phyloP scores from a whole-genome alignment of 2,329 filamentous ascomycete species.

The Cadophora luteo-olivacea region DNA sequence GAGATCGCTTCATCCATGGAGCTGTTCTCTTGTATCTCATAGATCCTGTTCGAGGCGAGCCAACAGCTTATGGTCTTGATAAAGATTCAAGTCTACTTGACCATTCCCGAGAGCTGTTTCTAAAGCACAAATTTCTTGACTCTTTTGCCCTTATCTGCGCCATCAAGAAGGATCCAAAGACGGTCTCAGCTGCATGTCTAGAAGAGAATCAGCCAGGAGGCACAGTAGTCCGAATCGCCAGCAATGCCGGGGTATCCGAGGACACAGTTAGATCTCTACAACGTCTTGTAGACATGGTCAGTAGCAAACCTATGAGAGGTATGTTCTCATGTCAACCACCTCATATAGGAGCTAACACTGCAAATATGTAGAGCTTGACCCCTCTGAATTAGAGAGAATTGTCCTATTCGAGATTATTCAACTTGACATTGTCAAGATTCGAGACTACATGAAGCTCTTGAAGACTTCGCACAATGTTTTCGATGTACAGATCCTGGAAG shows the following conservation, averaged over 20 bases:
- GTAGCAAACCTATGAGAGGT: neutral
- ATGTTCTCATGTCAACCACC: neutral
- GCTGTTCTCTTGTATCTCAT: slow-evolving; percentile 35
- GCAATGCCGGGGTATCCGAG: neutral
- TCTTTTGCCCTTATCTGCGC: slow-evolving; percentile 46
- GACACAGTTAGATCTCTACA: neutral
- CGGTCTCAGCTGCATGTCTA: slow-evolving; percentile 45
- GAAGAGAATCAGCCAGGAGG: slow-evolving; percentile 38
- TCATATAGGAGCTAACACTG: slow-evolving; percentile 16
- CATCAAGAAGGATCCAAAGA: slow-evolving; percentile 35
- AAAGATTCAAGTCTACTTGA: slow-evolving; percentile 30
- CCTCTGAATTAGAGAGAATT: slow-evolving; percentile 18
- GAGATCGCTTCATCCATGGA: slow-evolving; percentile 30
- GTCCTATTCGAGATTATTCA: slow-evolving; percentile 33
- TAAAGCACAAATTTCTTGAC: slow-evolving; percentile 45
- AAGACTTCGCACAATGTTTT: slow-evolving; percentile 16
- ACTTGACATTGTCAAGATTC: slow-evolving; percentile 35
- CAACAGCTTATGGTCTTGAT: slow-evolving; percentile 38
- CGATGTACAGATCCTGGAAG: slow-evolving; percentile 39
- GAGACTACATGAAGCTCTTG: slow-evolving; percentile 37
- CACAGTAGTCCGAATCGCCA: slow-evolving; percentile 9
- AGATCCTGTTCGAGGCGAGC: slow-evolving; percentile 42
- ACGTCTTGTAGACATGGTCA: neutral
- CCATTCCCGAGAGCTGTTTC: slow-evolving; percentile 25
- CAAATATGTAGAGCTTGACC: slow-evolving; percentile 13